Base-by-base conservation (phyloP, 192 early-diverging fungal genomes). In the Podila verticillata region DNA sequence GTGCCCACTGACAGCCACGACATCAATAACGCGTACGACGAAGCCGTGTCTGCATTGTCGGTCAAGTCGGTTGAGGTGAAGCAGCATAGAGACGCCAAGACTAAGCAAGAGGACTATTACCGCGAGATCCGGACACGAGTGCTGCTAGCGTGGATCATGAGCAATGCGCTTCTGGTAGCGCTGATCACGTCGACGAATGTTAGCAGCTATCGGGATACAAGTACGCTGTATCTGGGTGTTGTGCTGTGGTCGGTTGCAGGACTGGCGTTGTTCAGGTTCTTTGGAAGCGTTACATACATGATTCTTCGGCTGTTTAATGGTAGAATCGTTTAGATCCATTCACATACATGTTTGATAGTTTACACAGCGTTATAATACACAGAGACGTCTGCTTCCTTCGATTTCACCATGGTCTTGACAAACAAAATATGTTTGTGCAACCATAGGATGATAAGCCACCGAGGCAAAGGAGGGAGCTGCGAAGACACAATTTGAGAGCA, bases 51-150 rank as follows among this genome's bases (percentile, higher is more conserved):
- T 12, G 57, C 62, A 2, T 47, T 87, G 20, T 83, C 70, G 57
- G 66, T 71, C 66, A 69, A 73, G 17, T 75, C 64, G 12, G 61
- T 71, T 9, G 68, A 78, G 34, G 57, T 63, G 44, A 70, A 69
- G 51, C 67, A 86, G 72, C 57, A 72, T 57, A 72, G 83, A 26
- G 68, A 73, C 22, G 75, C 83, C 32, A 82, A 86, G 61, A 84
- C 77, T 68, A 86, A 93, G 44, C 78, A 81, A 32, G 87, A 95
- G 61, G 93, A 95, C 67, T 92, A 94, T 68, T 93, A 93, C 77
- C 87, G 89, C 36, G 85, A 91, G 51, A 94, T 94, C 83, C 86
- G 94, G 31, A 95, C 94, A 3, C 77, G 84, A n/a, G 74, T 94
- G 13, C 83, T 95, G 13, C 79, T 95, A 5, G 75, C 83, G 9